A percentile compares a stretch with the other conserved stretches of the same genome.
phyloP scores from a whole-genome alignment of 495 filamentous ascomycete genomes.

The Penicillium angulare region DNA sequence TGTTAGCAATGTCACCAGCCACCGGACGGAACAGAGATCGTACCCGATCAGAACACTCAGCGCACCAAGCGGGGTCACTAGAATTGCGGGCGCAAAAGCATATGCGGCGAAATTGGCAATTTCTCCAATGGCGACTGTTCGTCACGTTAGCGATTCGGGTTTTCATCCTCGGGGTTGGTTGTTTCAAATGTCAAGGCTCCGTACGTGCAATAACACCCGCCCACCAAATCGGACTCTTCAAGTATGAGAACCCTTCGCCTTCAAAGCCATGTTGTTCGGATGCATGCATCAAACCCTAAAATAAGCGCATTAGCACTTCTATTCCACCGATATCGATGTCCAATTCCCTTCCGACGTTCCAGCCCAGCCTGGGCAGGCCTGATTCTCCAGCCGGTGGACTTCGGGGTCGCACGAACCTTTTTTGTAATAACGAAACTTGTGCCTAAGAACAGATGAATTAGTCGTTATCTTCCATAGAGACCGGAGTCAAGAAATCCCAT shows the following conservation, averaged over 20 bases:
- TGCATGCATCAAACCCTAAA: conserved; percentile 83
- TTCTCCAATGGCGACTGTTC: conserved; percentile 75
- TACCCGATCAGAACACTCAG: conserved; percentile 91
- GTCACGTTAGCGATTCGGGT: conserved; percentile 11
- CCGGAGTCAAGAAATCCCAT: conserved; percentile 32
- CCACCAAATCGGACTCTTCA: conserved; percentile 95
- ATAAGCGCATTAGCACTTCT: conserved; percentile 15
- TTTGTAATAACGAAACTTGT: conserved; percentile 94
- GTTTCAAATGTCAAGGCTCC: no score
- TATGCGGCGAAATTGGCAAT: conserved; percentile 96
- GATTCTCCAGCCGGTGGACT: conserved; percentile 5
- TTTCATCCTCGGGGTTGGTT: no score
- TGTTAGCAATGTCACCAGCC: conserved; percentile 27
- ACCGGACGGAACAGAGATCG: conserved; percentile 1
- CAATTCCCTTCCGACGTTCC: no score
- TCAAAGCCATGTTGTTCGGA: conserved; percentile 91
- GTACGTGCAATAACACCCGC: conserved; percentile 83
- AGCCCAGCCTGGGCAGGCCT: not conserved
- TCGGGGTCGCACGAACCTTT: conserved; percentile 57
- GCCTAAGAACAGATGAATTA: conserved; percentile 48
- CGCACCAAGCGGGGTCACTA: conserved; percentile 92
- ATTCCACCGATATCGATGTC: not conserved
- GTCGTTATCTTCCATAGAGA: not conserved
- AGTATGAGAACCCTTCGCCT: conserved; percentile 91
- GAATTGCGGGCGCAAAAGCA: conserved; percentile 94